Evolutionary conservation across 805 yeast species (phyloP).

Genomic region (Metschnikowia anglica): DNA sequence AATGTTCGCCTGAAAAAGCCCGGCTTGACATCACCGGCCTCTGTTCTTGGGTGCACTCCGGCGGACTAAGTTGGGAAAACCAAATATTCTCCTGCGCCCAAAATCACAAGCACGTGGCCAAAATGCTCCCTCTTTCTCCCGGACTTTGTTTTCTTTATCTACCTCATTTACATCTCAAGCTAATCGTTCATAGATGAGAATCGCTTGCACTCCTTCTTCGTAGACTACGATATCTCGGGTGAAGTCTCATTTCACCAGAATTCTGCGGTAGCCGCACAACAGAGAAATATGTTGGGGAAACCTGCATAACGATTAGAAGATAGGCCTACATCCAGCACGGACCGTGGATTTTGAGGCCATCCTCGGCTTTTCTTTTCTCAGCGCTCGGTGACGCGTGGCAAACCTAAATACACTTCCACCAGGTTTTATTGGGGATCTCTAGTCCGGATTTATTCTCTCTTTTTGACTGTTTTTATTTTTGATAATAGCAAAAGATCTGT

Average conservation of each 20-base stretch:
- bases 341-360: slow-evolving; percentile 5
- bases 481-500: too few species aligned
- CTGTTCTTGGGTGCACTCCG: slow-evolving; percentile 11
- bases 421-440: too few species aligned
- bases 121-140: too few species aligned
- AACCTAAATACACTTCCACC: too few species aligned
- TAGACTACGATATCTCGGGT: background rate
- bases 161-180: too few species aligned
- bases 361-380: slow-evolving; percentile 4
- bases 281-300: slow-evolving; percentile 10
- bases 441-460: too few species aligned
- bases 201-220: background rate
- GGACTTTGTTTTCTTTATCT: background rate
- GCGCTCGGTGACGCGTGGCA: background rate
- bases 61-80: slow-evolving; percentile 3
- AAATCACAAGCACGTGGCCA: too few species aligned
- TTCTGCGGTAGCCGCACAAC: background rate
- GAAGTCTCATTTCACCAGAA: background rate
- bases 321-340: slow-evolving; percentile 1
- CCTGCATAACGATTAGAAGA: slow-evolving; percentile 1
- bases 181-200: too few species aligned
- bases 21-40: slow-evolving; percentile 9
- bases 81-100: background rate
- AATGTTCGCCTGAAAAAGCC: slow-evolving; percentile 3
- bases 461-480: too few species aligned